phyloP scores from a whole-genome alignment of 2,329 filamentous ascomycete species.

The Madurella mycetomatis region DNA sequence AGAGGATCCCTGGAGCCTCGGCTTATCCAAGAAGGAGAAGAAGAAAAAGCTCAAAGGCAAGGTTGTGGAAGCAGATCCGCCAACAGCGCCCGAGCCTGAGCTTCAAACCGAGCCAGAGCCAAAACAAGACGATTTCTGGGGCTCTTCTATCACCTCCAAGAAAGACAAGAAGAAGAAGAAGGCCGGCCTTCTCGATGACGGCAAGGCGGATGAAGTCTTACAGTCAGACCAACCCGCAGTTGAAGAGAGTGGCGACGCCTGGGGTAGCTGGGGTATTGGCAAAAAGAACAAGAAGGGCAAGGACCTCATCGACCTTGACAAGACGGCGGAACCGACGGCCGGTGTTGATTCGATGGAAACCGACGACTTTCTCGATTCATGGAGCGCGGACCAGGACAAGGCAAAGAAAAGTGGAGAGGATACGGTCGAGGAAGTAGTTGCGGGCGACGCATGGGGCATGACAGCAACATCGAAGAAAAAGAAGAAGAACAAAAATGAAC shows the following conservation, averaged over 20 bases:
- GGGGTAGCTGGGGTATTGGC: slow-evolving; percentile 31
- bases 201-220: slow-evolving; percentile 17
- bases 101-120: slow-evolving; percentile 37
- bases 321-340: slow-evolving; percentile 27
- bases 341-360: slow-evolving; percentile 33
- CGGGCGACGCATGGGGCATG: slow-evolving; percentile 37
- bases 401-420: slow-evolving; percentile 32
- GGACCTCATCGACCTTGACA: slow-evolving; percentile 35
- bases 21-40: slow-evolving; percentile 34
- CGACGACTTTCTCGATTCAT: slow-evolving; percentile 56
- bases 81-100: slow-evolving; percentile 25
- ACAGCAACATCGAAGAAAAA: slow-evolving; percentile 31
- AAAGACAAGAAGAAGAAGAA: slow-evolving; percentile 35
- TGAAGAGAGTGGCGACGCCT: slow-evolving; percentile 32
- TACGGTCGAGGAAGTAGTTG: slow-evolving; percentile 40
- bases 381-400: slow-evolving; percentile 49
- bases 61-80: slow-evolving; percentile 29
- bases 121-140: slow-evolving; percentile 31
- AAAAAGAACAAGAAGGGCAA: slow-evolving; percentile 25
- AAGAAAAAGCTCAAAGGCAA: slow-evolving; percentile 30
- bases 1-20: slow-evolving; percentile 25
- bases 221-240: slow-evolving; percentile 18
- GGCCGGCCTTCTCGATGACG: slow-evolving; percentile 13
- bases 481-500: slow-evolving; percentile 44
- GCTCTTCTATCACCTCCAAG: slow-evolving; percentile 27